Base-by-base conservation (phyloP, 2,329 filamentous ascomycete species). In the Escovopsis weberi region DNA sequence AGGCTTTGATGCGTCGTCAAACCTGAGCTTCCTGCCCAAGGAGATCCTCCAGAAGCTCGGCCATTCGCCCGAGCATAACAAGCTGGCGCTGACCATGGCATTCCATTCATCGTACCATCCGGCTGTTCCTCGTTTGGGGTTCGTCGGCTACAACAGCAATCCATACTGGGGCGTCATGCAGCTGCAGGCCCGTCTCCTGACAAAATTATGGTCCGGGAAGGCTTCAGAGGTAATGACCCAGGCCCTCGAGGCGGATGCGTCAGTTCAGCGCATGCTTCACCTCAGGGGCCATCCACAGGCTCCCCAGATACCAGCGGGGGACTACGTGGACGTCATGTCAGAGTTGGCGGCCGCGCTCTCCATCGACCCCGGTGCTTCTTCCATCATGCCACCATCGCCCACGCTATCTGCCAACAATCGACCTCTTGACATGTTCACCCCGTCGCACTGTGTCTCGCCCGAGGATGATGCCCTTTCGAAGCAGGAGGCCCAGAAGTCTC, bases 91-190 rank as follows among this genome's bases (percentile, higher is more conserved):
- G 1, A 72, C 81, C 0, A 65, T 91, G 1, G 75, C 80, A 19
- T 78, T 81, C 40, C 79, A 84, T 48, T 75, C 74, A 1, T 79
- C 78, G 0, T 66, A 79, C 43, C 74, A 80, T 45, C 69, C 72
- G 0, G 62, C 67, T 0, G 59, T 87, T 0, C 72, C 79, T 0
- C 73, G 72, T 6, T 62, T 91, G 0, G 84, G 82, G 0, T 88
- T 91, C 52, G 79, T 91, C 1, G 85, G 85, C 1, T 86, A 87
- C 59, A 93, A 93, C 55, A 74, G 85, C 47, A 82, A 82, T 0
- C 84, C 85, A 0, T 91, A 85, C 57, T 93, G 85, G 85, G 82
- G 82, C 1, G 78, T 87, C 0, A 86, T 89, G 71, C 85, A 91
- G 58, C 84, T 87, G 80, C 85, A 93, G 60, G 80, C 85, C 3